Evolutionary conservation across 352 stramenopile genomes (phyloP), one percentile per base, ranked within the genome.

Genomic region (Hyaloperonospora brassicae): DNA sequence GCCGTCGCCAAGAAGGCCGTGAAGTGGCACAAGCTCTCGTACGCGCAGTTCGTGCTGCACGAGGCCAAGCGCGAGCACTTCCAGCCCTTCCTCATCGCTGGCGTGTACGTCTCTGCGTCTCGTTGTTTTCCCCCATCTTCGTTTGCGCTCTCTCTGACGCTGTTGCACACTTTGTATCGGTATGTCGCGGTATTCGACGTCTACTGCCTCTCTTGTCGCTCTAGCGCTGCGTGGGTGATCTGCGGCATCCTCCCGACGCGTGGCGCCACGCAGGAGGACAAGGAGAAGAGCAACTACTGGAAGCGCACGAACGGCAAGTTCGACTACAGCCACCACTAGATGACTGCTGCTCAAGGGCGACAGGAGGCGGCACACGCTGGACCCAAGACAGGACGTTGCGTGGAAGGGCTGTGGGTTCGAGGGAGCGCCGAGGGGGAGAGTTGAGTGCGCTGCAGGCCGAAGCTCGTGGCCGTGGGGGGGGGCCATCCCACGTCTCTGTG

Each of bases 271-370:
- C 77, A 93, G 65, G 84, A 93, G 66, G 70, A 84, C 59, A 87
- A 83, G 69, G 75, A 87, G 55, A 79, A 86, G 71, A 86, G 70
- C 49, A 89, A 90, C 65, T 93, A 81, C 80, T 93, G 84, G 84
- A 74, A 91, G 69, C 79, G 79, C 51, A 47, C 81, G 34, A 87
- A 93, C 70, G 81, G 78, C 73, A 93, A 80, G 77, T 83, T 81
- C 69, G 72, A 87, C 68, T 71, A 87, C 73, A 71, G 64, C 64
- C 68, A 80, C 60, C 79, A 90, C 72, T 90, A 90, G 79, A 60
- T 50, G 23, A 13, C n/a, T 55, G 34, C 14, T 34, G 23, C 55
- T 22, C 17, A 30, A 17, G 24, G 43, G n/a, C n/a, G 21, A 38
- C 34, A 49, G 5, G 31, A 5, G 43, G 43, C 5, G 5, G 39